Percentiles rank a stretch among this genome's conserved stretches.
Evolutionary conservation across 805 yeast genomes (phyloP).

Genomic region (Lipomyces mesembrius): DNA sequence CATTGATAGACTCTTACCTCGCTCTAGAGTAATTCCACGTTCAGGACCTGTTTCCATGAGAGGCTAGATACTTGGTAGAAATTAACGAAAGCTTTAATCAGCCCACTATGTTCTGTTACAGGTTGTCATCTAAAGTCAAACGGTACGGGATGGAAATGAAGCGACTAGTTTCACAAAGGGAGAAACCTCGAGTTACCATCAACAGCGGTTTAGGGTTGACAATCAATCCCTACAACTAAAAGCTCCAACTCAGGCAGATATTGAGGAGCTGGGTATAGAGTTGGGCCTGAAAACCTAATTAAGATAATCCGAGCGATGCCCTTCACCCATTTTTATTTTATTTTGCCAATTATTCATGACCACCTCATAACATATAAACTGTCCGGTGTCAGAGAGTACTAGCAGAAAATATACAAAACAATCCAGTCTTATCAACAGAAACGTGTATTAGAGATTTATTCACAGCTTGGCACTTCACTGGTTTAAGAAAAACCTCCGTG

Average conservation of each 20-base stretch:
- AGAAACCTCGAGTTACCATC: neutral
- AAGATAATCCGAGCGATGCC: neutral
- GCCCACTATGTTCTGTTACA: neutral
- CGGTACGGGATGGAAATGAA: neutral
- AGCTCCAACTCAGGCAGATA: too few species aligned
- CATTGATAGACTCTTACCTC: slow-evolving; percentile 19
- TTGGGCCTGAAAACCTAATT: too few species aligned
- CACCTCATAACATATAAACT: neutral
- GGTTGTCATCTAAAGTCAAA: neutral
- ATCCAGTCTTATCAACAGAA: too few species aligned
- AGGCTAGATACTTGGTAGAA: neutral
- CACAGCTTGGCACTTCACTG: neutral
- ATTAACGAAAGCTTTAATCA: neutral
- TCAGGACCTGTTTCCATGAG: slow-evolving; percentile 12
- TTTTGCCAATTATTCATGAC: neutral
- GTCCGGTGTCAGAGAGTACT: too few species aligned
- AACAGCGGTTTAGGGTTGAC: neutral
- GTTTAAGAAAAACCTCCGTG: slow-evolving; percentile 27
- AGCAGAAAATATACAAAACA: too few species aligned
- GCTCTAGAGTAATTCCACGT: slow-evolving; percentile 31
- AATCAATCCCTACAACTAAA: too few species aligned
- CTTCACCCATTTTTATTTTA: neutral
- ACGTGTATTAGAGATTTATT: too few species aligned
- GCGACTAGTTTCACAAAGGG: too few species aligned
- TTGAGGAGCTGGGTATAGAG: too few species aligned